Base-by-base conservation (phyloP, 1,284 basidiomycete species). In the Uromyces viciae-fabae region DNA sequence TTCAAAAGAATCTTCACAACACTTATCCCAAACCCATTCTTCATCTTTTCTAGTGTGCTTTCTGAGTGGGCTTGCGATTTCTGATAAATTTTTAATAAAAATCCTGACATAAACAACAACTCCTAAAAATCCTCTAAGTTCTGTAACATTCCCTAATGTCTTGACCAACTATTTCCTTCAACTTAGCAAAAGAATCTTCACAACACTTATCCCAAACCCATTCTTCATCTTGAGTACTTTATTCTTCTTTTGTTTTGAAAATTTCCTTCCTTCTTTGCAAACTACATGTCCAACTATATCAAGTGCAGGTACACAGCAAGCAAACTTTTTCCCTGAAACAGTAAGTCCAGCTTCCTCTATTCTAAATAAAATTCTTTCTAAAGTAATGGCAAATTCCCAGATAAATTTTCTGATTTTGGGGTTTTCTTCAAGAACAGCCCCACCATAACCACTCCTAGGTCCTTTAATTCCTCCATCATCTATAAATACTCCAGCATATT, bases 401-500 rank as follows among this genome's bases (percentile, higher is more conserved):
- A 72, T 54, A 72, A 54, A 72, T 72, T 22, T 72, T 72, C 69
- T 72, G 25, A 72, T 72, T 1, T 33, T 33, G 22, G 69, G 25
- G n/a, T 72, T 72, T 54, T 52, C 69, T n/a, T 52, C 4, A 19
- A 72, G n/a, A 4, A 31, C 36, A 49, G 62, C 60, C n/a, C 49
- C n/a, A 22, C 52, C 22, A 31, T 76, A 76, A 15, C 43, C 40
- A 42, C 38, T 64, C 3, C 2, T 28, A 14, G 60, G 60, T 3
- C 75, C 75, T 62, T 76, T 76, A 22, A 76, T 76, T 25, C 74
- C 74, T 42, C 74, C 74, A 75, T 75, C 74, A 75, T 75, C 74
- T 14, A 75, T 64, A 75, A 75, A 62, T 60, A 58, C 62, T 31
- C 56, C 54, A 11, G 36, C 43, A 54, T 54, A 8, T 28, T 73